Conservation (phyloP, 306 rosid species). For the Alnus rubra region DNA sequence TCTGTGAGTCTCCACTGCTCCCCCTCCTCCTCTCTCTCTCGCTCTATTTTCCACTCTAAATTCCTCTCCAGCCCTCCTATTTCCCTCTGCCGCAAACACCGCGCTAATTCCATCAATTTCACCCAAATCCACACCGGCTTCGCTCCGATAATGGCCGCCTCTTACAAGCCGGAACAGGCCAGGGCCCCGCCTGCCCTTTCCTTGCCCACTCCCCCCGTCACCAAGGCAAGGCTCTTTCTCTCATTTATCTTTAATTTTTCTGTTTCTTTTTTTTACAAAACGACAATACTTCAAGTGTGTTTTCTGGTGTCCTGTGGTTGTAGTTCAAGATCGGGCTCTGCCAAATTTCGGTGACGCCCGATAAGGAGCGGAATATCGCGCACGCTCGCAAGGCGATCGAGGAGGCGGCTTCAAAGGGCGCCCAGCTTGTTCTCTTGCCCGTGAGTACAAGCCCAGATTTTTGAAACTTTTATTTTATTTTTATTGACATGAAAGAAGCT, state of each 20-base stretch:
- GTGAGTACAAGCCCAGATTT: constrained; percentile 39
- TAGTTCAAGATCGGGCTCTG: constrained; percentile 88
- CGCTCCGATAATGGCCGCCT: constrained; percentile 58
- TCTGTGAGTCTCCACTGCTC: constrained; percentile 31
- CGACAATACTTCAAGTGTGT: neutral
- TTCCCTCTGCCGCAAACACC: neutral
- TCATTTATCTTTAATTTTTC: neutral
- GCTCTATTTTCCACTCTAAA: constrained; percentile 27
- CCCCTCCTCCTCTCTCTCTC: constrained; percentile 24
- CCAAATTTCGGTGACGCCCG: constrained; percentile 77
- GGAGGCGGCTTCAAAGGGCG: constrained; percentile 79
- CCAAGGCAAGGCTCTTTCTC: constrained; percentile 48
- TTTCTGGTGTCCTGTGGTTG: constrained; percentile 15
- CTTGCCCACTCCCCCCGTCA: constrained; percentile 61
- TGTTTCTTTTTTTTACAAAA: neutral
- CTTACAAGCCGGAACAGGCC: constrained; percentile 61
- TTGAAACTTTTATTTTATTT: neutral
- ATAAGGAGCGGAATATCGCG: constrained; percentile 72
- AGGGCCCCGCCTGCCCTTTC: constrained; percentile 75
- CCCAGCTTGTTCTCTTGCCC: constrained; percentile 78
- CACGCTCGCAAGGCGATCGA: constrained; percentile 80
- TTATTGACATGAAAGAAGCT: neutral
- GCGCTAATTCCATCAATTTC: constrained; percentile 20
- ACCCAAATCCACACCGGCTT: constrained; percentile 28
- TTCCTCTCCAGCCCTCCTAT: constrained; percentile 14